Evolutionary conservation across 2,329 filamentous ascomycete species (phyloP).

Genomic region (Aspergillus fructus): DNA sequence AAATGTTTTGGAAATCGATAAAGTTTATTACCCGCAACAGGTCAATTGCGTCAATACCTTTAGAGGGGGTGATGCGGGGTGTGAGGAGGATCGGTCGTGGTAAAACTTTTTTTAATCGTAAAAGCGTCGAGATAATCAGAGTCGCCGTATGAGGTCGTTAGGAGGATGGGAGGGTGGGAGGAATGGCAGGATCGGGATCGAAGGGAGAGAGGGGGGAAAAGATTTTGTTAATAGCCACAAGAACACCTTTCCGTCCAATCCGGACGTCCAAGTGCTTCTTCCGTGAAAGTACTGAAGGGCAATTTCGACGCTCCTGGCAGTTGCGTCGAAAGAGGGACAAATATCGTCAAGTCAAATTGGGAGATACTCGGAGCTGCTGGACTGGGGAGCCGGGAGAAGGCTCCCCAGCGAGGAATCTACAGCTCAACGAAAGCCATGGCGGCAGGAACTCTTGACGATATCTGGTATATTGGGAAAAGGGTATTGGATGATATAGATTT

Average conservation of each 20-base stretch:
- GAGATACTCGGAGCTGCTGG: slow-evolving; percentile 79
- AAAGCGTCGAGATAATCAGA: slow-evolving; percentile 10
- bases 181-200: slow-evolving; percentile 15
- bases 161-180: slow-evolving; percentile 15
- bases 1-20: slow-evolving; percentile 10
- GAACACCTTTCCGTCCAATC: slow-evolving; percentile 38
- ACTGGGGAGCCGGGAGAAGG: slow-evolving; percentile 66
- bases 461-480: slow-evolving; percentile 40
- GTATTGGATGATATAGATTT: slow-evolving; percentile 14
- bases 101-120: slow-evolving; percentile 17
- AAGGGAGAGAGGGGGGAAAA: slow-evolving; percentile 12
- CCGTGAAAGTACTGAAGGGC: slow-evolving; percentile 43
- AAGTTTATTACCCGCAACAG: slow-evolving; percentile 23
- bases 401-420: slow-evolving; percentile 84
- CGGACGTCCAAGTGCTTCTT: slow-evolving; percentile 40
- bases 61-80: slow-evolving; percentile 2
- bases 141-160: slow-evolving; percentile 13
- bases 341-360: slow-evolving; percentile 50
- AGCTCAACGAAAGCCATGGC: slow-evolving; percentile 79
- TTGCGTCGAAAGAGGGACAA: slow-evolving; percentile 54
- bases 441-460: slow-evolving; percentile 71
- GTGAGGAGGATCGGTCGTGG: slow-evolving; percentile 1
- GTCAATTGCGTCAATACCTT: slow-evolving; percentile 24
- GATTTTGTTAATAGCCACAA: slow-evolving; percentile 19
- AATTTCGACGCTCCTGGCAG: slow-evolving; percentile 60